phyloP scores from a whole-genome alignment of 2,329 filamentous ascomycete genomes.

The Ramularia endophylla region DNA sequence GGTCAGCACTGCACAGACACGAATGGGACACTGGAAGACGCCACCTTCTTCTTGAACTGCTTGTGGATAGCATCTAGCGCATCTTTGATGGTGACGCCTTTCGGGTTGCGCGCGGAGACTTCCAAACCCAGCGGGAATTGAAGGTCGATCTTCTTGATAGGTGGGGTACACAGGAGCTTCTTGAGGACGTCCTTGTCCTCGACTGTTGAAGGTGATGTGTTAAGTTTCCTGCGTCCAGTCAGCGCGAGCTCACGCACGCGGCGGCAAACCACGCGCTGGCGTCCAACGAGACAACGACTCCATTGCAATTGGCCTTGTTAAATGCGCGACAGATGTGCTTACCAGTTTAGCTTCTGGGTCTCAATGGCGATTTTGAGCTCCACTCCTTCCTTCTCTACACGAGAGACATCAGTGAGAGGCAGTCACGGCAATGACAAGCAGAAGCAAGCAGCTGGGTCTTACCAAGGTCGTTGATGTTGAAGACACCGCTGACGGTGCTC shows the following conservation, averaged over 20 bases:
- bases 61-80: slow-evolving; percentile 93
- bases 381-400: slow-evolving; percentile 64
- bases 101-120: slow-evolving; percentile 83
- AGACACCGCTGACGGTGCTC: slow-evolving; percentile 66
- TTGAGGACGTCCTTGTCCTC: slow-evolving; percentile 83
- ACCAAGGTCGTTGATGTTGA: slow-evolving; percentile 59
- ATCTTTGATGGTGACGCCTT: slow-evolving; percentile 96
- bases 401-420: slow-evolving; percentile 5
- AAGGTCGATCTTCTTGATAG: slow-evolving; percentile 90
- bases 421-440: not conserved
- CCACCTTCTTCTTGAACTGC: slow-evolving; percentile 91
- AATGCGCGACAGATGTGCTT: slow-evolving; percentile 38
- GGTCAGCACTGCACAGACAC: not conserved
- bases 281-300: too few species aligned
- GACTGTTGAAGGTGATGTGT: slow-evolving; percentile 69
- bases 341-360: slow-evolving; percentile 87
- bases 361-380: slow-evolving; percentile 70
- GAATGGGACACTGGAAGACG: slow-evolving; percentile 25
- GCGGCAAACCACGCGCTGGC: too few species aligned
- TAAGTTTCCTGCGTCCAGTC: slow-evolving; percentile 69
- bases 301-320: not conserved
- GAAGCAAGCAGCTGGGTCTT: not conserved
- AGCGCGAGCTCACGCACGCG: too few species aligned
- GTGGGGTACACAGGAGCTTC: slow-evolving; percentile 70
- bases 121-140: slow-evolving; percentile 84